Percentiles rank a stretch among this genome's conserved stretches.
Evolutionary conservation across 306 rosid species (phyloP).

Genomic region (Cucurbita maxima): DNA sequence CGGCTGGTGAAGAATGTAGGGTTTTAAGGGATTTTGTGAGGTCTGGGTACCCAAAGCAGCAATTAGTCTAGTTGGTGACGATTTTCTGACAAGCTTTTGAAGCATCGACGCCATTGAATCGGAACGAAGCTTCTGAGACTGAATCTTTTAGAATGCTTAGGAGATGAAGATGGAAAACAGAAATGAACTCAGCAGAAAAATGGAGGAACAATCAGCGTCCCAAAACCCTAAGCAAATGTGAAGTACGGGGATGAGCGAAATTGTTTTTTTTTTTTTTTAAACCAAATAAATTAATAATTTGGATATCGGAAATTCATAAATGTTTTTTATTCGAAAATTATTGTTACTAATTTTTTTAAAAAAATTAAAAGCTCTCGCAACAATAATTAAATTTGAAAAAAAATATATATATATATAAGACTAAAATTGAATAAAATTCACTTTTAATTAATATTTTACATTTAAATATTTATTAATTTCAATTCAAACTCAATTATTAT

Average conservation of each 20-base stretch:
- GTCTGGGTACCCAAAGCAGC: conserved; percentile 12
- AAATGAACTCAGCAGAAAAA: background rate
- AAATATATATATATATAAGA: too few species aligned
- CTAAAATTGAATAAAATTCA: too few species aligned
- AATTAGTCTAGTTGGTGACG: conserved; percentile 18
- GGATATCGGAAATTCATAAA: too few species aligned
- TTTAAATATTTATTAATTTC: too few species aligned
- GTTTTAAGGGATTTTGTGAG: conserved; percentile 7
- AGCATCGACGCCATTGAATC: conserved; percentile 46
- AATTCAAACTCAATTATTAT: too few species aligned
- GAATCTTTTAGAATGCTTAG: background rate
- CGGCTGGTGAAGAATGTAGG: conserved; percentile 7
- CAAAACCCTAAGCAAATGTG: background rate
- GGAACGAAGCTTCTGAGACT: background rate
- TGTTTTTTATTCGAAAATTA: too few species aligned
- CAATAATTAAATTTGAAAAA: too few species aligned
- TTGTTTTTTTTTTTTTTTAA: too few species aligned
- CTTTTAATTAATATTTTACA: too few species aligned
- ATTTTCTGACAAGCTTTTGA: conserved; percentile 37
- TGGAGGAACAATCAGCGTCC: background rate
- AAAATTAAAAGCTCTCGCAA: too few species aligned
- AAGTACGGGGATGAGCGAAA: background rate
- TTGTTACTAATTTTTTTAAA: too few species aligned
- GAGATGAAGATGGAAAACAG: background rate
- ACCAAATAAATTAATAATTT: too few species aligned